Evolutionary conservation across 495 filamentous ascomycete genomes (phyloP), one percentile per base, ranked within the genome.

Genomic region (Trichoderma gamsii): DNA sequence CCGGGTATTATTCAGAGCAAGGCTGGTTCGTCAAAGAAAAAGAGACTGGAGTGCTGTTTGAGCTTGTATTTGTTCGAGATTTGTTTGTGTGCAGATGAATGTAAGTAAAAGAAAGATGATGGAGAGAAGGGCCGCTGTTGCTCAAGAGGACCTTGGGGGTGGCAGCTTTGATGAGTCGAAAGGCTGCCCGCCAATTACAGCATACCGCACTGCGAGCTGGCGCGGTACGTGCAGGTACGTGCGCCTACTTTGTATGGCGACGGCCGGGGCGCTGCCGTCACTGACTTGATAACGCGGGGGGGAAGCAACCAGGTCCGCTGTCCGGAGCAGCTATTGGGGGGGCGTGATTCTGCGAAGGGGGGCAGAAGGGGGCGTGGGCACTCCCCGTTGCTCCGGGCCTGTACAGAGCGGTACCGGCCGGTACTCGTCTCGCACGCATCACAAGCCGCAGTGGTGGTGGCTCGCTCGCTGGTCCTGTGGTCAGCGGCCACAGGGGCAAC

Each of bases 91-190:
- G 56, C 25, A 61, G n/a, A 29, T 12, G 27, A 61, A 6, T 29
- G 23, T 32, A 18, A 15, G 27, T 61, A 61, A 61, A 15, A 16
- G 25, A 61, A 29, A 25, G 56, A 61, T 61, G 56, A 61, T 61
- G 56, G 56, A 61, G 56, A 61, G 56, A 32, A 61, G 56, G 21
- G 56, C 11, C 25, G 27, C 56, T 32, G 25, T 32, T 32, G 23
- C 25, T 61, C 56, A 32, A 32, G 27, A 32, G 16, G 56, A 21
- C 25, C 25, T 61, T 13, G 56, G 56, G 56, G 56, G 49, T 23
- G 49, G 56, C 56, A 61, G 56, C 56, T 61, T 61, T 61, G 56
- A 61, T 61, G 56, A 61, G 56, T 15, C 56, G 56, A 49, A 49
- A 15, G 44, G 35, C 56, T 25, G 56, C 56, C 23, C 56, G 56